Evolutionary conservation across 352 stramenopile species (phyloP), one percentile per base, ranked within the genome.

Genomic region (Lagenidium giganteum): DNA sequence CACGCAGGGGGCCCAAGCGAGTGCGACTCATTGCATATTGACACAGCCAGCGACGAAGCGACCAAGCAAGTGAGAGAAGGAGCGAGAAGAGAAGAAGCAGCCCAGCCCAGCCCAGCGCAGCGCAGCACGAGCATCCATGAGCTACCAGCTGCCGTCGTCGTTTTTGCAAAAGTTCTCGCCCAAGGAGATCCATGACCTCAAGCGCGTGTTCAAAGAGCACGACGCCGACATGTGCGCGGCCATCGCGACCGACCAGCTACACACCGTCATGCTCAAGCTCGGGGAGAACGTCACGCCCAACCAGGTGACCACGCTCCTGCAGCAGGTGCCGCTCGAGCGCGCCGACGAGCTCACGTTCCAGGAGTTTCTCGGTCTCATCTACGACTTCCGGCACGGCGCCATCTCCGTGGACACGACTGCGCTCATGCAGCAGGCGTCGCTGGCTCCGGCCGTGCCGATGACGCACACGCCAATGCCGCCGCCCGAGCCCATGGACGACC

Each of bases 111-210:
- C n/a, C n/a, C n/a, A n/a, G n/a, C n/a, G n/a, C n/a, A n/a, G n/a
- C n/a, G n/a, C n/a, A n/a, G n/a, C n/a, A n/a, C n/a, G n/a, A n/a
- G n/a, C n/a, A n/a, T n/a, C 30, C 23, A 93, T 93, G 81, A 89
- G 78, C 61, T 93, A 93, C 68, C 74, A 89, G 41, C 58, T 93
- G 17, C 82, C 78, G 25, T 90, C 78, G 22, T 60, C 68, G 34
- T 93, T 91, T 47, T 46, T 93, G 39, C 81, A 91, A 47, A 91
- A 91, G 53, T 91, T 93, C 51, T 82, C 77, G 47, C 82, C 80
- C 54, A 88, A 87, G 52, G 82, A 94, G 60, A 91, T 90, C 60
- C 72, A 91, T 50, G 75, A 92, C 57, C 66, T 89, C 55, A 90
- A 92, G 58, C 69, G 73, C 49, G 73, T 85, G 24, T 94, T 94